Base-by-base conservation (phyloP, 192 early-diverging fungal genomes). In the Helicostylum pulchrum region DNA sequence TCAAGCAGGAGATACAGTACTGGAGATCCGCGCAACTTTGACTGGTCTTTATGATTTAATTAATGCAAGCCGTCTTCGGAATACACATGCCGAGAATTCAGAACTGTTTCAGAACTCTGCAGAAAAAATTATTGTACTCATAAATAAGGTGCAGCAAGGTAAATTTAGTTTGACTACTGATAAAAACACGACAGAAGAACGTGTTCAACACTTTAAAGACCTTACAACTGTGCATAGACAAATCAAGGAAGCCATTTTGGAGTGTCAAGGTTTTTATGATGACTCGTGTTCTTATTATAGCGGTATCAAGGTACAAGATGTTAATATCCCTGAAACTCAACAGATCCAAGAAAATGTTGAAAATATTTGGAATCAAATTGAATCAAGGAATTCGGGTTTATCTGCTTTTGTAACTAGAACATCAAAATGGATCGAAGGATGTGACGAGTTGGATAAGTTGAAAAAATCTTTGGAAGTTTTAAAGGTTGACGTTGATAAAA, bases 221-320 rank as follows among this genome's bases (percentile, higher is more conserved):
- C n/a, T 62, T n/a, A n/a, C 12, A 6, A n/a, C 12, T 39, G 49
- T 39, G 12, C 42, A 68, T 20, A 42, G 44, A 43, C 46, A 61
- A 9, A 23, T 54, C 2, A 68, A 68, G 17, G 45, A 53, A 19
- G 11, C 43, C 9, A 36, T 62, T n/a, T 12, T 17, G 10, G 61
- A 53, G 9, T 70, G 61, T 32, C 42, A 70, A 64, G 68, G 62
- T 20, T 52, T 53, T 8, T 70, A 70, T 20, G 68, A 70, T 44
- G 68, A 70, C 19, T 50, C 62, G 10, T 48, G 51, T 14, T 53
- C 51, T 50, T 70, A 70, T 12, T 54, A 56, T 36, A 46, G 42
- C 10, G 45, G 44, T 30, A 70, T 70, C n/a, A 32, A 58, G 21
- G 53, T 53, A 7, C 68, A 70, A 20, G 50, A 39, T 10, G 52